Percentiles rank a stretch among this genome's conserved stretches.
These are phyloP conservation scores for Piper betle DNA, from an alignment of 164 flowering plant species.

Conservation along the genomic window DNA sequence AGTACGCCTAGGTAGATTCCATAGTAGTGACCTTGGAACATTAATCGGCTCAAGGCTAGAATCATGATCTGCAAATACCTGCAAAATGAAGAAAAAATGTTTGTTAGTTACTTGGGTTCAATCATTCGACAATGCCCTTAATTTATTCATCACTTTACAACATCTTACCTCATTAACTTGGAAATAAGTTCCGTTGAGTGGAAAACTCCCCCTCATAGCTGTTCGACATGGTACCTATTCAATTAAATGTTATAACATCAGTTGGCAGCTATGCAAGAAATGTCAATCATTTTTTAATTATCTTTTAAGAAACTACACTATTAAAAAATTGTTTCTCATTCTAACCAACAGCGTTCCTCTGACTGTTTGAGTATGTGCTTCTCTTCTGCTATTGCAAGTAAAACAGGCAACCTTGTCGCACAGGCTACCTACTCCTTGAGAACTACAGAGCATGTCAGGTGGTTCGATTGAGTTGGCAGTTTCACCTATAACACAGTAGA, in stretches of 20 bases:
- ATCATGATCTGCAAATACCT: slow-evolving; percentile 96
- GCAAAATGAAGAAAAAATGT: slow-evolving; percentile 5
- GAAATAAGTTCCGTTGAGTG: slow-evolving; percentile 94
- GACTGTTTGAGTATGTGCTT: slow-evolving; percentile 52
- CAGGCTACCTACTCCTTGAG: slow-evolving; percentile 29
- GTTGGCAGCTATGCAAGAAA: background rate
- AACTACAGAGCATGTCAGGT: slow-evolving; percentile 39
- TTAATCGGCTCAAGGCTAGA: slow-evolving; percentile 71
- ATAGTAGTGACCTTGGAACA: slow-evolving; percentile 69
- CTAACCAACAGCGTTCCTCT: slow-evolving; percentile 80
- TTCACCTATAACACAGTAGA: slow-evolving; percentile 46
- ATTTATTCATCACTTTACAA: background rate
- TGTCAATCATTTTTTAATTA: background rate
- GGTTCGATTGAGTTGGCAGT: slow-evolving; percentile 67
- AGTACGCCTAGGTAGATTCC: slow-evolving; percentile 75
- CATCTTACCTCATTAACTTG: slow-evolving; percentile 91
- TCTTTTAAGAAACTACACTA: background rate
- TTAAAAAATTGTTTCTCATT: background rate
- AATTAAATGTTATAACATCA: slow-evolving; percentile 2
- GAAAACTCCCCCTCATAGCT: slow-evolving; percentile 92
- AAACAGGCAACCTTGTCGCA: slow-evolving; percentile 52
- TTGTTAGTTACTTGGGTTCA: background rate
- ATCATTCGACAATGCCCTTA: background rate
- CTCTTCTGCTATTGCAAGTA: slow-evolving; percentile 60
- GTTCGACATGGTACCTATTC: slow-evolving; percentile 81